Conservation (phyloP, 208 protist genomes). For the Leishmania braziliensis region DNA sequence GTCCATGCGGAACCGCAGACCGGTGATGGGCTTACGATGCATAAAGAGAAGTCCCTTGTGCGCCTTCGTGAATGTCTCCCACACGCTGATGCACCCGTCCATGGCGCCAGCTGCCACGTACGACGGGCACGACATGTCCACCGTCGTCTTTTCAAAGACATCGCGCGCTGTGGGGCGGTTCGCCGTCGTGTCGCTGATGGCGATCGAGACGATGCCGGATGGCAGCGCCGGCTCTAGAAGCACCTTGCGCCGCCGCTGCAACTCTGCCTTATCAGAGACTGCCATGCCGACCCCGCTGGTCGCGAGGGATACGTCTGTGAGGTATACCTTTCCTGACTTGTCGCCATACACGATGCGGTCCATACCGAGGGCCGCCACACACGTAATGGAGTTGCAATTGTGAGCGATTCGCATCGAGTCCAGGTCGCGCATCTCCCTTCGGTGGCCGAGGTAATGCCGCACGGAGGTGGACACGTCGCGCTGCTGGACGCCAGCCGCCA, state of each 20-base stretch:
- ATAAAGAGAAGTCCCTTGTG: conserved; percentile 83
- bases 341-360: conserved; percentile 82
- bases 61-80: conserved; percentile 62
- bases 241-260: conserved; percentile 42
- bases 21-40: conserved; percentile 86
- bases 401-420: conserved; percentile 64
- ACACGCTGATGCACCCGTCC: conserved; percentile 85
- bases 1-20: conserved; percentile 75
- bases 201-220: conserved; percentile 69
- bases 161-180: conserved; percentile 61
- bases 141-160: conserved; percentile 82
- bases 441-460: conserved; percentile 37
- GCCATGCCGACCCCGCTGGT: conserved; percentile 18
- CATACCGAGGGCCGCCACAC: conserved; percentile 62
- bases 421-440: conserved; percentile 18
- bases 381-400: conserved; percentile 89
- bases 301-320: conserved; percentile 45
- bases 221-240: conserved; percentile 69
- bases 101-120: conserved; percentile 80
- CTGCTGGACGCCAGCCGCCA: conserved; percentile 75
- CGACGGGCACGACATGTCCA: conserved; percentile 76
- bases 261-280: conserved; percentile 10
- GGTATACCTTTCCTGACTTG: conserved; percentile 85
- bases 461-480: conserved; percentile 61
- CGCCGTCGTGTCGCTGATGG: conserved; percentile 79